These are phyloP conservation scores for Simplicillium aogashimaense DNA, from an alignment of 2,329 filamentous ascomycete genomes.

Conservation along the genomic window DNA sequence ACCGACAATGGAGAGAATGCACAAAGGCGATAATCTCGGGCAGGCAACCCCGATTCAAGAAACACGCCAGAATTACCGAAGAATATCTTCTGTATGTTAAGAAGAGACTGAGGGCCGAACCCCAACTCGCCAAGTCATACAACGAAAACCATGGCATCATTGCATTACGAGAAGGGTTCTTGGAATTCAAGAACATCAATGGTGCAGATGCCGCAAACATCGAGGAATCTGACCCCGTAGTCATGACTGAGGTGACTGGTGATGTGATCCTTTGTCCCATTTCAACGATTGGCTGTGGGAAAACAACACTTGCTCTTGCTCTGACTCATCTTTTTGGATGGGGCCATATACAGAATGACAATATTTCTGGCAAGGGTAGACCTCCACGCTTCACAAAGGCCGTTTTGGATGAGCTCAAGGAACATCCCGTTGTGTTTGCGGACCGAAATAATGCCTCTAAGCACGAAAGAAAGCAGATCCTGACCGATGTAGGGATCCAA, in stretches of 20 bases:
- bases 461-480: conserved; percentile 79
- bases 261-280: conserved; percentile 82
- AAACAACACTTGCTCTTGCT: conserved; percentile 83
- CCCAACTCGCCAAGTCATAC: conserved; percentile 60
- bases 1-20: conserved; percentile 95
- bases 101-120: conserved; percentile 59
- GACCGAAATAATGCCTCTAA: conserved; percentile 91
- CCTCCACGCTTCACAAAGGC: conserved; percentile 68
- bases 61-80: conserved; percentile 82
- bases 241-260: conserved; percentile 43
- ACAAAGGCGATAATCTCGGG: conserved; percentile 81
- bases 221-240: conserved; percentile 41
- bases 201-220: conserved; percentile 80
- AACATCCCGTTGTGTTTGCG: conserved; percentile 67
- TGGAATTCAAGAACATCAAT: conserved; percentile 72
- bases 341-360: conserved; percentile 95
- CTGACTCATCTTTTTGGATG: conserved; percentile 76
- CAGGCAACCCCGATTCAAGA: conserved; percentile 66
- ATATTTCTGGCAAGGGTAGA: conserved; percentile 72
- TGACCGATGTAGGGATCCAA: conserved; percentile 61
- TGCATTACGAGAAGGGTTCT: conserved; percentile 75
- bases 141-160: conserved; percentile 93
- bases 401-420: conserved; percentile 54
- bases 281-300: conserved; percentile 91
- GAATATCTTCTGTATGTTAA: conserved; percentile 81